A percentile compares a stretch with the other conserved stretches of the same genome.
These are phyloP conservation scores for Cyberlindnera euphorbiiphila DNA, from an alignment of 805 yeast genomes.

Conservation along the genomic window DNA sequence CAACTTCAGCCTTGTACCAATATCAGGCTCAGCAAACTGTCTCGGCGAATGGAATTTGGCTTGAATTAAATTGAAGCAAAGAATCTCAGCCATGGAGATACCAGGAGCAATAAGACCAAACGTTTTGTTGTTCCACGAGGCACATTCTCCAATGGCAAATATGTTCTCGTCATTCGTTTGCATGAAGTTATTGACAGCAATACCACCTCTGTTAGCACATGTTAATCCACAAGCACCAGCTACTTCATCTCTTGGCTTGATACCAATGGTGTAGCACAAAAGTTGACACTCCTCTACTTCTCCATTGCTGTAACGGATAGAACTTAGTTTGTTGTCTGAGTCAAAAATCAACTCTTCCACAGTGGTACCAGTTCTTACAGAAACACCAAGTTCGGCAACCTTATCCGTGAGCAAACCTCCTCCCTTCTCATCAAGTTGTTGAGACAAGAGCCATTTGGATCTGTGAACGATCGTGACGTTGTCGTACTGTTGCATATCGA, in stretches of 20 bases:
- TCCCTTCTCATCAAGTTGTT: slow-evolving; percentile 35
- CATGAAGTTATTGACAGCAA: slow-evolving; percentile 29
- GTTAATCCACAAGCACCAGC: slow-evolving; percentile 25
- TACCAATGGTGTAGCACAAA: slow-evolving; percentile 35
- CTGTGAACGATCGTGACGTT: slow-evolving; percentile 32
- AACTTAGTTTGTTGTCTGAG: slow-evolving; percentile 20
- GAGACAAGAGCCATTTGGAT: slow-evolving; percentile 33
- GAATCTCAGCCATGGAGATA: slow-evolving; percentile 36
- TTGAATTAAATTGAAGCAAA: slow-evolving; percentile 34
- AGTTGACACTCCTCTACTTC: slow-evolving; percentile 30
- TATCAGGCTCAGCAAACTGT: slow-evolving; percentile 32
- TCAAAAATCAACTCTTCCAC: slow-evolving; percentile 43
- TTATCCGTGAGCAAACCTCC: slow-evolving; percentile 37
- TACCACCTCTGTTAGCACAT: slow-evolving; percentile 29
- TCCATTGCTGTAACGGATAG: slow-evolving; percentile 30
- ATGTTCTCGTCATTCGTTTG: slow-evolving; percentile 28
- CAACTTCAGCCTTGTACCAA: slow-evolving; percentile 34
- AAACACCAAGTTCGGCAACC: slow-evolving; percentile 49
- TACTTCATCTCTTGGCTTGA: slow-evolving; percentile 34
- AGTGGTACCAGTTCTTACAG: slow-evolving; percentile 48
- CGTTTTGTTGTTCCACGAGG: slow-evolving; percentile 34
- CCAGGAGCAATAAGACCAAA: slow-evolving; percentile 39
- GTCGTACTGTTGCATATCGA: slow-evolving; percentile 30
- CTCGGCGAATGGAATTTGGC: slow-evolving; percentile 30
- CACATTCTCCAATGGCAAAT: slow-evolving; percentile 37